Evolutionary conservation across 345 rosid genomes (phyloP).

Genomic region (Noccaea caerulescens): DNA sequence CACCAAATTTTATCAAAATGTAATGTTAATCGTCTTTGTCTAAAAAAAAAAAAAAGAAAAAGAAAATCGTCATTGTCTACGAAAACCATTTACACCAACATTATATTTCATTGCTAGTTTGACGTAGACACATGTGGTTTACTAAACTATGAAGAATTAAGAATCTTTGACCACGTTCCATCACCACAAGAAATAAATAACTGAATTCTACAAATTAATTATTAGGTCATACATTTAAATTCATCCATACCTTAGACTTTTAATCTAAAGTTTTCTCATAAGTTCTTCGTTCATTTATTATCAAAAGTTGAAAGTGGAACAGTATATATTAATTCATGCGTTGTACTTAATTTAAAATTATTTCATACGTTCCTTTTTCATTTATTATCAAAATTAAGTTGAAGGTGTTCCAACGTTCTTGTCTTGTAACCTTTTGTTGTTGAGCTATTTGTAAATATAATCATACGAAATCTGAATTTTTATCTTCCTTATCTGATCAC

Average conservation of each 20-base stretch:
- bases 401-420: too few relatives aligned
- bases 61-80: not conserved
- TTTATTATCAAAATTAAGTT: too few relatives aligned
- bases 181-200: not conserved
- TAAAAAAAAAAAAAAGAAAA: not conserved
- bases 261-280: not conserved
- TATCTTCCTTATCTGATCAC: too few relatives aligned
- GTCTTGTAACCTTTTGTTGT: too few relatives aligned
- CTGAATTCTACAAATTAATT: too few relatives aligned
- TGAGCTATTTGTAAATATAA: too few relatives aligned
- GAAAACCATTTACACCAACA: not conserved
- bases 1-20: not conserved
- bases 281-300: slow-evolving; percentile 16
- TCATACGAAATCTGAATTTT: too few relatives aligned
- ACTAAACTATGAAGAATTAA: slow-evolving; percentile 22
- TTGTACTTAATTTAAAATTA: slow-evolving; percentile 2
- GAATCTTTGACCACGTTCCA: slow-evolving; percentile 30
- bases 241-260: slow-evolving; percentile 11
- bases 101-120: not conserved
- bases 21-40: not conserved
- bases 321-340: slow-evolving; percentile 1
- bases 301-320: slow-evolving; percentile 20
- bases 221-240: slow-evolving; percentile 34
- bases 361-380: not conserved
- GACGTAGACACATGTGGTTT: slow-evolving; percentile 21